Evolutionary conservation across 306 rosid genomes (phyloP).

Genomic region (Vigna hirtella): DNA sequence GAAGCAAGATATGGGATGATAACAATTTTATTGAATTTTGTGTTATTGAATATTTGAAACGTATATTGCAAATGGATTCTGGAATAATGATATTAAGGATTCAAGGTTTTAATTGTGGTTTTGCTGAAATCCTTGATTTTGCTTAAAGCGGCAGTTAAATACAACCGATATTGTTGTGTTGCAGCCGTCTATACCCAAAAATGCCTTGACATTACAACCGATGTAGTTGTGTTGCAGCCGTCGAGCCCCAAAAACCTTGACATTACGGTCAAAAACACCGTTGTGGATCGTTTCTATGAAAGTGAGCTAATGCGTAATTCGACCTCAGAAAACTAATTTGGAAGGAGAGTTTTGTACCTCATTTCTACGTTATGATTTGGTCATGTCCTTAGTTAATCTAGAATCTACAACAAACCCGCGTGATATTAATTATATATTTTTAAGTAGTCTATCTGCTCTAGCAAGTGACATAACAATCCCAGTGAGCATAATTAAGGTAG

Average conservation of each 20-base stretch:
- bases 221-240: not conserved
- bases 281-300: not conserved
- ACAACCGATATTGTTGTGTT: not conserved
- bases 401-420: too few species aligned
- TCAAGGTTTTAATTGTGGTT: not conserved
- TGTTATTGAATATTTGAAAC: conserved; percentile 18
- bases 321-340: too few species aligned
- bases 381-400: too few species aligned
- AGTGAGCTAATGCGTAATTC: too few species aligned
- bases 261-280: not conserved
- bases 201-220: not conserved
- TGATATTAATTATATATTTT: too few species aligned
- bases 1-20: not conserved
- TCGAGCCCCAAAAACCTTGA: not conserved
- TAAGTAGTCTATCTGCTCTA: too few species aligned
- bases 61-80: conserved; percentile 1
- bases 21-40: conserved; percentile 13
- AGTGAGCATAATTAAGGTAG: too few species aligned
- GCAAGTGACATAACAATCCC: too few species aligned
- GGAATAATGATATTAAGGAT: conserved; percentile 10
- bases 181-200: not conserved
- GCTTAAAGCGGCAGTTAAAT: not conserved
- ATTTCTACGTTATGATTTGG: too few species aligned
- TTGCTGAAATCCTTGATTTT: not conserved
- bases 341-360: too few species aligned